Percentiles rank a stretch among this genome's conserved stretches.
These are phyloP conservation scores for Zymoseptoria pseudotritici DNA, from an alignment of 2,329 filamentous ascomycete genomes.

Conservation along the genomic window DNA sequence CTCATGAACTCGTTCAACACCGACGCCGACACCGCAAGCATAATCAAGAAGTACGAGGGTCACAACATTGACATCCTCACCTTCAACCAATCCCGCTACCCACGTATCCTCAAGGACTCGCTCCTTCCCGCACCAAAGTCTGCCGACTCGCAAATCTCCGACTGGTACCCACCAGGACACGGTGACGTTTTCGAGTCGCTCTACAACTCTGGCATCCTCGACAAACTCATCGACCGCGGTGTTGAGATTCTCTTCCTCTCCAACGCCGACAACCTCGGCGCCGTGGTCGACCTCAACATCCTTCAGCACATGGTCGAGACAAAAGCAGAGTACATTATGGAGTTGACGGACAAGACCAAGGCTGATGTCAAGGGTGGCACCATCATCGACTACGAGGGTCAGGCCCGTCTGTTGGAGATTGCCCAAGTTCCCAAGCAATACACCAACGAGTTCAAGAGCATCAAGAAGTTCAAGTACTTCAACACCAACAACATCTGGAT, in stretches of 20 bases:
- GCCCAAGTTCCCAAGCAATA: slow-evolving; percentile 99
- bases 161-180: slow-evolving; percentile 98
- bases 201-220: slow-evolving; percentile 97
- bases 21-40: slow-evolving; percentile 92
- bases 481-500: slow-evolving; percentile 99
- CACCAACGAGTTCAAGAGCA: slow-evolving; percentile 99
- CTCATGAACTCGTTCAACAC: slow-evolving; percentile 99
- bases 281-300: slow-evolving; percentile 94
- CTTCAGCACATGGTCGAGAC: slow-evolving; percentile 99
- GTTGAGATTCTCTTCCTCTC: slow-evolving; percentile 98
- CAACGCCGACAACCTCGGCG: slow-evolving; percentile 97
- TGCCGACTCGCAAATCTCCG: slow-evolving; percentile 77
- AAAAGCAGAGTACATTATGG: slow-evolving; percentile 98
- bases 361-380: slow-evolving; percentile 99
- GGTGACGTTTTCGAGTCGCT: slow-evolving; percentile 99
- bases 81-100: slow-evolving; percentile 99
- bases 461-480: slow-evolving; percentile 99
- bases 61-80: slow-evolving; percentile 99
- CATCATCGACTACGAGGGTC: slow-evolving; percentile 98
- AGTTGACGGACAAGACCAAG: slow-evolving; percentile 99
- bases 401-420: slow-evolving; percentile 93
- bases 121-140: slow-evolving; percentile 90
- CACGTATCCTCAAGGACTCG: slow-evolving; percentile 96
- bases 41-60: slow-evolving; percentile 99
- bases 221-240: slow-evolving; percentile 89